Conservation (phyloP, 2,329 filamentous ascomycete species). For the Ophiostoma sp. region DNA sequence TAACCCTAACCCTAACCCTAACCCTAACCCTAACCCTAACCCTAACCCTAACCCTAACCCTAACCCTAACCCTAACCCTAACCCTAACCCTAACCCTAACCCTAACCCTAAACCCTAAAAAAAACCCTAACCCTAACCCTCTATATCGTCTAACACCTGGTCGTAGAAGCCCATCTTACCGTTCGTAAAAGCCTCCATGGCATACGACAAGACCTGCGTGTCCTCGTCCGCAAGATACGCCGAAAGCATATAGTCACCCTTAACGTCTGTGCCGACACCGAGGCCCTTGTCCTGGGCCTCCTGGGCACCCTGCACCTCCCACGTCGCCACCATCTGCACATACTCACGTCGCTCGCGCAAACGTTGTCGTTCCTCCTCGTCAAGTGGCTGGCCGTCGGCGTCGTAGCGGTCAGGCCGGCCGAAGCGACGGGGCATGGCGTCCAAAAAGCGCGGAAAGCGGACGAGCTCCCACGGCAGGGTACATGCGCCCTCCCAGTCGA, state of each 20-base stretch:
- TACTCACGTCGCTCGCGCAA: background rate
- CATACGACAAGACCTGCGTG: constrained; percentile 14
- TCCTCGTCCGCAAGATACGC: too few species aligned
- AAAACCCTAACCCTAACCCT: too few species aligned
- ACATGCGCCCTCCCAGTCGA: constrained; percentile 34
- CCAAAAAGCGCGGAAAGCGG: background rate
- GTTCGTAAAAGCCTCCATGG: constrained; percentile 14
- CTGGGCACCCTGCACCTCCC: background rate
- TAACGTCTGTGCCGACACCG: too few species aligned
- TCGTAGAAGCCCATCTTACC: constrained; percentile 22
- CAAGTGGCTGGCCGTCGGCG: background rate
- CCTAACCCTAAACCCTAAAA: too few species aligned
- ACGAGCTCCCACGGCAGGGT: constrained; percentile 28
- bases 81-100: too few species aligned
- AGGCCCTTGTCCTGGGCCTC: background rate
- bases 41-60: too few species aligned
- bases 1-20: too few species aligned
- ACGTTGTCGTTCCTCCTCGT: background rate
- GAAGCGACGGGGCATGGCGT: background rate
- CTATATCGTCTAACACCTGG: constrained; percentile 21
- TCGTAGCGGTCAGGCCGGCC: background rate
- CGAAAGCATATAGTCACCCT: too few species aligned
- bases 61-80: too few species aligned
- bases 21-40: too few species aligned
- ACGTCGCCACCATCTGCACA: background rate